These are phyloP conservation scores for Amniculicola lignicola DNA, from an alignment of 495 filamentous ascomycete genomes.

Conservation along the genomic window DNA sequence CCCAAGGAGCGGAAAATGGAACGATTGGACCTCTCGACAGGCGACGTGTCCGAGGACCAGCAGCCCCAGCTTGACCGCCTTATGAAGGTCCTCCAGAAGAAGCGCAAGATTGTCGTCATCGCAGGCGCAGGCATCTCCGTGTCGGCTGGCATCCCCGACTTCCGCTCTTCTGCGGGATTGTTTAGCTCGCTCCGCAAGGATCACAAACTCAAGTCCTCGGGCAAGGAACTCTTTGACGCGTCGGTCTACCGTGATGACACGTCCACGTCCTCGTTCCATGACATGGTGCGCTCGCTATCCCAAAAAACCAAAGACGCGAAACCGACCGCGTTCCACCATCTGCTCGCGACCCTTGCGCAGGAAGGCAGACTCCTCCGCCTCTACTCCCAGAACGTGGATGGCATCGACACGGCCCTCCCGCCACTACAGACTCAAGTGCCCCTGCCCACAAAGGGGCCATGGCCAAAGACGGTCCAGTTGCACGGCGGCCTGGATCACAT, in stretches of 20 bases:
- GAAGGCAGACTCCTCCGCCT: slow-evolving; percentile 87
- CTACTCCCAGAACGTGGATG: slow-evolving; percentile 95
- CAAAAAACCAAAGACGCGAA: slow-evolving; percentile 67
- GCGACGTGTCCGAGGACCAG: slow-evolving; percentile 49
- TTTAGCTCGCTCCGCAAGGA: slow-evolving; percentile 79
- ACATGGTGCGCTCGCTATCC: slow-evolving; percentile 88
- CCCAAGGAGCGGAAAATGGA: slow-evolving; percentile 71
- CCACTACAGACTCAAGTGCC: slow-evolving; percentile 78
- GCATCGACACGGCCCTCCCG: slow-evolving; percentile 79
- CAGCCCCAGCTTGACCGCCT: slow-evolving; percentile 62
- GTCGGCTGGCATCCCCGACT: slow-evolving; percentile 94
- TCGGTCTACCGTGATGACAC: slow-evolving; percentile 91
- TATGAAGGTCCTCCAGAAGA: slow-evolving; percentile 73
- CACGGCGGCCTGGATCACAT: slow-evolving; percentile 93
- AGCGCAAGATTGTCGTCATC: slow-evolving; percentile 93
- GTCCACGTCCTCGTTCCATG: slow-evolving; percentile 85
- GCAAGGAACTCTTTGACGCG: slow-evolving; percentile 94
- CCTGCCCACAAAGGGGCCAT: slow-evolving; percentile 71
- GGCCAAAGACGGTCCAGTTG: slow-evolving; percentile 90
- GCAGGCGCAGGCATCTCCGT: slow-evolving; percentile 96
- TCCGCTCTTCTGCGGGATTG: slow-evolving; percentile 83
- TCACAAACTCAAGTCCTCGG: slow-evolving; percentile 87
- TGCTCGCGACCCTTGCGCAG: slow-evolving; percentile 84
- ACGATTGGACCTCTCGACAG: slow-evolving; percentile 63
- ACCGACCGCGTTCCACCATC: slow-evolving; percentile 88